Conservation (phyloP, 306 rosid species). For the Cucumis hystrix region DNA sequence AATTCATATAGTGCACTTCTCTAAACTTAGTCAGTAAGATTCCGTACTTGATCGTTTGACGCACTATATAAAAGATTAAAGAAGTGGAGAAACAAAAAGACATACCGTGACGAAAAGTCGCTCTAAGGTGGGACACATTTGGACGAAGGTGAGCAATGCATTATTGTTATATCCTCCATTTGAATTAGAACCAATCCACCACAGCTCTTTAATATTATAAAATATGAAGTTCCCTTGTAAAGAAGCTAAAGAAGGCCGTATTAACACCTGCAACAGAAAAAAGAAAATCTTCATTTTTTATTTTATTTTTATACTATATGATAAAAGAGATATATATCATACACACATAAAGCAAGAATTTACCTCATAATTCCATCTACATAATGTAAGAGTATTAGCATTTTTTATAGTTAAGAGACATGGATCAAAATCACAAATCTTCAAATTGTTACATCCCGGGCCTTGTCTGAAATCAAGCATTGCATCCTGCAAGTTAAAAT, state of each 20-base stretch:
- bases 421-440: constrained; percentile 44
- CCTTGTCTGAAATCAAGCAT: constrained; percentile 68
- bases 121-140: constrained; percentile 53
- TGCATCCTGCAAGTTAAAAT: constrained; percentile 55
- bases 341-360: background rate
- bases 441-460: constrained; percentile 13
- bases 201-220: constrained; percentile 46
- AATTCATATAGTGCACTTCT: too few species aligned
- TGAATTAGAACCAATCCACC: constrained; percentile 44
- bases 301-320: background rate
- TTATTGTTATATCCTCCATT: constrained; percentile 26
- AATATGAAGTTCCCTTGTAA: constrained; percentile 30
- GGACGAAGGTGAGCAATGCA: constrained; percentile 41
- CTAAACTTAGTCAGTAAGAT: too few species aligned
- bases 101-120: constrained; percentile 33
- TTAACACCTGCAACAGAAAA: constrained; percentile 29
- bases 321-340: background rate
- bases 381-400: constrained; percentile 36
- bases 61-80: too few species aligned
- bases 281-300: background rate
- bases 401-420: constrained; percentile 57
- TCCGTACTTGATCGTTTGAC: too few species aligned
- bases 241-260: constrained; percentile 46
- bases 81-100: background rate
- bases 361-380: constrained; percentile 72